Base-by-base conservation (phyloP, 495 filamentous ascomycete species). In the Hypoxylon lienhwacheense region DNA sequence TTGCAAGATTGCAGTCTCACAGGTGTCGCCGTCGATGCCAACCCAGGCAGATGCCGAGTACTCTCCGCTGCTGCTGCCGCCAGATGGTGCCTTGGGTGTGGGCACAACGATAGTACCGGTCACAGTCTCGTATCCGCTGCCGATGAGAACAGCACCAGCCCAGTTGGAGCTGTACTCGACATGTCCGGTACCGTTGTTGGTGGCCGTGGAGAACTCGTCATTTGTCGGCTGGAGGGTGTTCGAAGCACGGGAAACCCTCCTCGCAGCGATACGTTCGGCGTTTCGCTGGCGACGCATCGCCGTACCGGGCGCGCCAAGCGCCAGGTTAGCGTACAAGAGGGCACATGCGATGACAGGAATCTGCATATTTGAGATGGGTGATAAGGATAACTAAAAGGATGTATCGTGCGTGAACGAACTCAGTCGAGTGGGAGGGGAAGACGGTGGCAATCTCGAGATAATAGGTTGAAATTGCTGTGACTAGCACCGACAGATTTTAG, bases 31-130 rank as follows among this genome's bases (percentile, higher is more conserved):
- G 47, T 85, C 81, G 36, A 85, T 82, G 10, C 80, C 80, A 8
- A 84, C 81, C 83, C 82, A 85, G n/a, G 79, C 81, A 1, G 80
- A 78, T 1, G 77, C 79, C 21, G 77, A 73, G 43, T 81, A 77
- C 20, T 67, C 63, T 15, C 41, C 56, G 11, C 68, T 44, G 8
- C 69, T 73, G 41, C 58, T 69, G 31, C 70, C 70, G n/a, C 74
- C 72, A 6, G 70, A 55, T 4, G 76, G 70, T 5, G 69, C 64
- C 11, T 73, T 76, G 0, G 83, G 78, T 12, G 67, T 64, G 2
- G 82, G 82, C 10, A 84, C 76, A 0, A 73, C 75, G 65, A 85
- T 79, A 6, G 73, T 81, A 7, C 75, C 82, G 1, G 75, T 74
- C 6, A 84, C 81, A 20, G 68, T 66, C 8, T 67, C 80, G 56